These are phyloP conservation scores for Pestalotiopsis sp. DNA, from an alignment of 2,329 filamentous ascomycete genomes.

Conservation along the genomic window DNA sequence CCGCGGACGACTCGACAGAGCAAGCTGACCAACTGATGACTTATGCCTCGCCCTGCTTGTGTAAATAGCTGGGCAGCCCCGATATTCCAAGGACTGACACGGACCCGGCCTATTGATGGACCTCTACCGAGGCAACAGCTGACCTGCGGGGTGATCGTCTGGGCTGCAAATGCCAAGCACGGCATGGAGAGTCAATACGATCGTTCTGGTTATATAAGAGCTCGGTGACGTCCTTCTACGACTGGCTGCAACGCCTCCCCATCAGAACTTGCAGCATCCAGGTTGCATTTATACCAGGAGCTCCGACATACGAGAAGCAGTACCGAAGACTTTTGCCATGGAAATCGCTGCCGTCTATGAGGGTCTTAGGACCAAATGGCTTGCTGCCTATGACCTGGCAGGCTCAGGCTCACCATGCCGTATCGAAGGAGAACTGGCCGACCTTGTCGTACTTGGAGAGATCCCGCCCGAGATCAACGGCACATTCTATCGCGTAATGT, in stretches of 20 bases:
- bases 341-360: not conserved
- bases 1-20: not conserved
- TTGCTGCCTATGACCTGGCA: not conserved
- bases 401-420: not conserved
- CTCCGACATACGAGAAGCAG: not conserved
- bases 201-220: not conserved
- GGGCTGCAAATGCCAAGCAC: not conserved
- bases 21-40: not conserved
- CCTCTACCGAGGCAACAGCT: not conserved
- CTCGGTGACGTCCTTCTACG: not conserved
- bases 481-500: slow-evolving; percentile 42
- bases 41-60: not conserved
- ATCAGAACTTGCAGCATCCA: not conserved
- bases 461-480: slow-evolving; percentile 34
- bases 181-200: not conserved
- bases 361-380: not conserved
- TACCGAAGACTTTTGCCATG: not conserved
- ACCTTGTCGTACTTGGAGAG: slow-evolving; percentile 27
- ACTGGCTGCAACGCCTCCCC: not conserved
- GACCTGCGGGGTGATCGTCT: not conserved
- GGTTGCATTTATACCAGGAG: not conserved
- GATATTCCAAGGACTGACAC: not conserved
- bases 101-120: not conserved
- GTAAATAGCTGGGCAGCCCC: not conserved
- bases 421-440: slow-evolving; percentile 20